These are phyloP conservation scores for Hymenoscyphus linearis DNA, from an alignment of 2,329 filamentous ascomycete species.

Conservation along the genomic window DNA sequence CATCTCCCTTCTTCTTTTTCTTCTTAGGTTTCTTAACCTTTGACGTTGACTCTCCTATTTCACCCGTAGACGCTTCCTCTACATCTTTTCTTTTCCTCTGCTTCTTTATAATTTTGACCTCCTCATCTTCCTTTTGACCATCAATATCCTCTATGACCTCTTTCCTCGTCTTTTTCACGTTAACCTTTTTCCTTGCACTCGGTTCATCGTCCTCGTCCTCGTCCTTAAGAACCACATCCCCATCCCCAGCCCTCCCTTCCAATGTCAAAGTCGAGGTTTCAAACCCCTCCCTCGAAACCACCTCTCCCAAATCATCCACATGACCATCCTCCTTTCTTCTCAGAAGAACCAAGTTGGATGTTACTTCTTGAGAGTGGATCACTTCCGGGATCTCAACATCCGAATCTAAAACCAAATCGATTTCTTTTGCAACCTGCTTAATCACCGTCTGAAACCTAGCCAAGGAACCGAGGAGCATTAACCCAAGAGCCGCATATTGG, in stretches of 20 bases:
- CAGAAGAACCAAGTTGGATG: background rate
- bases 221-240: background rate
- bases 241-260: background rate
- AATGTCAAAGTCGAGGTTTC: background rate
- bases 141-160: conserved; percentile 1
- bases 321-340: background rate
- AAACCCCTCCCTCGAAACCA: conserved; percentile 10
- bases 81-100: conserved; percentile 25
- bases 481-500: conserved; percentile 66
- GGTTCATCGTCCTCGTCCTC: background rate
- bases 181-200: background rate
- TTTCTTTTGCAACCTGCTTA: background rate
- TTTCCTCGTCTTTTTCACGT: conserved; percentile 2
- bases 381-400: background rate
- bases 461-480: conserved; percentile 61
- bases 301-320: conserved; percentile 28
- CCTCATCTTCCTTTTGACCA: background rate
- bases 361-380: background rate
- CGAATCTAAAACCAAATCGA: conserved; percentile 6
- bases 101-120: background rate
- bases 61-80: conserved; percentile 9
- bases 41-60: conserved; percentile 24
- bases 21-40: conserved; percentile 39
- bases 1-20: conserved; percentile 56
- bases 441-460: conserved; percentile 49